A percentile compares a stretch with the other conserved stretches of the same genome.
These are phyloP conservation scores for Lepidium didymum DNA, from an alignment of 345 rosid genomes.

Conservation along the genomic window DNA sequence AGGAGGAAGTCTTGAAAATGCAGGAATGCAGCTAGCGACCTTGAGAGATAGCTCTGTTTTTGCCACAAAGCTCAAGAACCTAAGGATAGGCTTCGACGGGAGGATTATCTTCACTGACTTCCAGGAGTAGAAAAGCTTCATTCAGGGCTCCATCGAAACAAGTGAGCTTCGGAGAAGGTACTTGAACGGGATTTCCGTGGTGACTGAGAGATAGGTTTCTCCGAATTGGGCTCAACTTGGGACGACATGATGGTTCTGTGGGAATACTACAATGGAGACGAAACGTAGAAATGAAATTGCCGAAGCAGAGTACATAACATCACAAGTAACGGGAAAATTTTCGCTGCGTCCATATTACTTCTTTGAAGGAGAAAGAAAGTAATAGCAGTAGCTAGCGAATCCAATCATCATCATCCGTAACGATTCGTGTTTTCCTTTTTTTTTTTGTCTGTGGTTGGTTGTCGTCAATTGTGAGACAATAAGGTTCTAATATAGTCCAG, in stretches of 20 bases:
- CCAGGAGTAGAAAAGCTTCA: slow-evolving; percentile 34
- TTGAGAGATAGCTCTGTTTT: slow-evolving; percentile 28
- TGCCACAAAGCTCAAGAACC: slow-evolving; percentile 47
- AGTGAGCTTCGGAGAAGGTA: slow-evolving; percentile 18
- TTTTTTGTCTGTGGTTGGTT: background rate
- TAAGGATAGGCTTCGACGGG: slow-evolving; percentile 36
- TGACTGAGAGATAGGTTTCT: slow-evolving; percentile 13
- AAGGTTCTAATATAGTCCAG: too few relatives aligned
- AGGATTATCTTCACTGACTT: background rate
- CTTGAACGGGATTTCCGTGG: too few relatives aligned
- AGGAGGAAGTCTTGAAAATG: slow-evolving; percentile 32
- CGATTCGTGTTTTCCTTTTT: background rate
- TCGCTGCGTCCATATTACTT: background rate
- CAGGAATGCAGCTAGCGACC: slow-evolving; percentile 58
- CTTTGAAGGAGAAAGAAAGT: background rate
- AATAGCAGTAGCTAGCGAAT: background rate
- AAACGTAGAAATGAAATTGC: slow-evolving; percentile 18
- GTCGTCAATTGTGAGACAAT: background rate
- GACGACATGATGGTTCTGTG: background rate
- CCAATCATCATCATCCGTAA: background rate
- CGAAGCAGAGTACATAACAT: slow-evolving; percentile 11
- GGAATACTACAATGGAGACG: slow-evolving; percentile 5
- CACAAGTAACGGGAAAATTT: background rate
- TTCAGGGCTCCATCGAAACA: slow-evolving; percentile 33
- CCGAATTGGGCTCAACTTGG: slow-evolving; percentile 12